A percentile compares a stretch with the other conserved stretches of the same genome.
phyloP scores from a whole-genome alignment of 2,329 filamentous ascomycete species.

The Bipolaris gigantea region DNA sequence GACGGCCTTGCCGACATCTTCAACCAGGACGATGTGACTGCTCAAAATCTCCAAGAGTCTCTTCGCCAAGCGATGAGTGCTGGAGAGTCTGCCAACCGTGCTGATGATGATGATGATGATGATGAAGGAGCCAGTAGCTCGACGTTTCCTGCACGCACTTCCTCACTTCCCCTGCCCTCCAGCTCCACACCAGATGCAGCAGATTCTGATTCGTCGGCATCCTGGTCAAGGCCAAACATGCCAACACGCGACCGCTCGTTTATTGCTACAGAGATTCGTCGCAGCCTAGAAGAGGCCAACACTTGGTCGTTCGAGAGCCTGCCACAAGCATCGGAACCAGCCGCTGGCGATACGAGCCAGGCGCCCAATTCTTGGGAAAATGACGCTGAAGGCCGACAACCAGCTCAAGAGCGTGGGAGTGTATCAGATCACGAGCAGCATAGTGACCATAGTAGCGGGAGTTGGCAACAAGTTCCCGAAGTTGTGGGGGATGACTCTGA shows the following conservation, averaged over 20 bases:
- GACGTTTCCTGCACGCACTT: conserved; percentile 15
- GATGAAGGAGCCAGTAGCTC: conserved; percentile 8
- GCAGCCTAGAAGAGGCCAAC: conserved; percentile 50
- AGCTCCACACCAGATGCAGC: background rate
- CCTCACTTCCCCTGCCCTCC: conserved; percentile 15
- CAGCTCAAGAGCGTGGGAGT: conserved; percentile 5
- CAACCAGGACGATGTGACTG: background rate
- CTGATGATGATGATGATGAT: conserved; percentile 1
- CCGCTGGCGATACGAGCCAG: background rate
- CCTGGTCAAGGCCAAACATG: conserved; percentile 49
- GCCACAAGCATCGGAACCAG: conserved; percentile 13
- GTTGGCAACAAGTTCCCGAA: conserved; percentile 46
- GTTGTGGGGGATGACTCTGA: conserved; percentile 31
- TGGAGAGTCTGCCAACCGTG: conserved; percentile 7
- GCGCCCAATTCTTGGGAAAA: conserved; percentile 35
- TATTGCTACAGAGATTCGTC: conserved; percentile 52
- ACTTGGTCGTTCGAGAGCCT: conserved; percentile 38
- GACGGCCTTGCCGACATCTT: conserved; percentile 16
- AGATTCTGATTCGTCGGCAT: conserved; percentile 14
- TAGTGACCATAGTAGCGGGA: conserved; percentile 45
- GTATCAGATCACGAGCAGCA: conserved; percentile 33
- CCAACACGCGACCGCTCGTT: conserved; percentile 50
- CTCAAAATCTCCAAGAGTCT: conserved; percentile 9
- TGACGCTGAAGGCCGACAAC: conserved; percentile 7
- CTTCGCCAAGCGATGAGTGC: conserved; percentile 10